Percentiles rank a stretch among this genome's conserved stretches.
Conservation (phyloP, 2,329 filamentous ascomycete species). For the Nemania bipapillata region DNA sequence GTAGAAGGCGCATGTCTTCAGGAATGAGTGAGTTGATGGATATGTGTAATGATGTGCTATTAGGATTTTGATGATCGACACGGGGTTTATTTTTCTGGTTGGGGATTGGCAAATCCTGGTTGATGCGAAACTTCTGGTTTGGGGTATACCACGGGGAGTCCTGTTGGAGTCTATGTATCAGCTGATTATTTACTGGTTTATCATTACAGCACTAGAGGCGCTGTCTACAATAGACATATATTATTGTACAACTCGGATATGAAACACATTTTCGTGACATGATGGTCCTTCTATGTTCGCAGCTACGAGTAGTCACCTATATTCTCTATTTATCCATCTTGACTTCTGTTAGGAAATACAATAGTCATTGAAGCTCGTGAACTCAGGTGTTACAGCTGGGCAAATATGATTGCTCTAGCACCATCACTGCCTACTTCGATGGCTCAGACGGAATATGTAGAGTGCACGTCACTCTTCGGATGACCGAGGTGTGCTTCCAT, state of each 20-base stretch:
- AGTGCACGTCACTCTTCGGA: background rate
- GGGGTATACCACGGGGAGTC: constrained; percentile 34
- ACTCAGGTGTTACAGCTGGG: too few relatives aligned
- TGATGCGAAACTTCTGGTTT: constrained; percentile 7
- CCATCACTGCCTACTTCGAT: too few relatives aligned
- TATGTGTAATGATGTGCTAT: constrained; percentile 27
- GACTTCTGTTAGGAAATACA: background rate
- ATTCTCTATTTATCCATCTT: background rate
- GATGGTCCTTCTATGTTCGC: background rate
- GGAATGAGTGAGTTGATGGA: background rate
- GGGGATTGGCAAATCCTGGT: background rate
- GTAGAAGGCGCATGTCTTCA: background rate
- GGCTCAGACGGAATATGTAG: too few relatives aligned
- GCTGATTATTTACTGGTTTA: constrained; percentile 18
- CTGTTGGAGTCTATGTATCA: constrained; percentile 23
- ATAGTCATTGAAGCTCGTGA: too few relatives aligned
- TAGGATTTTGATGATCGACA: constrained; percentile 26
- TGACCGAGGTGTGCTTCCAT: background rate
- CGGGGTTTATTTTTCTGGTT: constrained; percentile 9
- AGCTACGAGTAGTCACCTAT: too few relatives aligned
- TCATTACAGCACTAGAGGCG: constrained; percentile 22
- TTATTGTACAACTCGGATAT: constrained; percentile 1
- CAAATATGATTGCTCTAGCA: too few relatives aligned
- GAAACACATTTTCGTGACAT: background rate
- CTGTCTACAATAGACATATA: constrained; percentile 33